Conservation (phyloP, 208 protist species). For the Tritrichomonas musculus region DNA sequence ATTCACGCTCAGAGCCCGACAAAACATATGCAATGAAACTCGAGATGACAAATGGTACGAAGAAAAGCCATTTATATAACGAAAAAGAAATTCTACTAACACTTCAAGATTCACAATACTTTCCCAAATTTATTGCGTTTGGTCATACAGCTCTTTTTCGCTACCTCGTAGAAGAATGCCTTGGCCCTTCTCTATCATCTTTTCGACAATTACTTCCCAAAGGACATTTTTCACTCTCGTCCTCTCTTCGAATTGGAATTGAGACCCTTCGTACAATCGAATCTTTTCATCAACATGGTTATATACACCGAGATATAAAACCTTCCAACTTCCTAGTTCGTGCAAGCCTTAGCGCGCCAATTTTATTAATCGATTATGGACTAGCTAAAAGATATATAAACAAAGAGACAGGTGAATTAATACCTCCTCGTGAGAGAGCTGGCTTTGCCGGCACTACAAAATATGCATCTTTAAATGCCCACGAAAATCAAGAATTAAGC, state of each 20-base stretch:
- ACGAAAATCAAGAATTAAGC: neutral
- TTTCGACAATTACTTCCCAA: neutral
- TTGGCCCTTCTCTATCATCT: neutral
- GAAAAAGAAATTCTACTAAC: neutral
- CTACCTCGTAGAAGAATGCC: neutral
- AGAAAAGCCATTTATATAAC: neutral
- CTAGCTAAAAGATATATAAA: neutral
- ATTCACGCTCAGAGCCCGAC: neutral
- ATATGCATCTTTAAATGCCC: constrained; percentile 17
- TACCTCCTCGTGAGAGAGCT: neutral
- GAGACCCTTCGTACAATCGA: neutral
- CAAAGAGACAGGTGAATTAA: neutral
- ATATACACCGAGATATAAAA: neutral
- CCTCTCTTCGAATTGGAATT: neutral
- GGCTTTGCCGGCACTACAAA: neutral
- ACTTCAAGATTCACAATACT: neutral
- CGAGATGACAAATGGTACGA: neutral
- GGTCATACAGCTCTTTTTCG: neutral
- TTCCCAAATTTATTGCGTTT: neutral
- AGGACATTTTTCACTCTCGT: neutral
- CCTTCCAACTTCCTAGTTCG: neutral
- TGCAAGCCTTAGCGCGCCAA: neutral
- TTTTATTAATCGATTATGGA: neutral
- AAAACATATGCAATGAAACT: neutral
- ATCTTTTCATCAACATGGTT: neutral